These are phyloP conservation scores for Annulohypoxylon truncatum DNA, from an alignment of 2,329 filamentous ascomycete species.

Conservation along the genomic window DNA sequence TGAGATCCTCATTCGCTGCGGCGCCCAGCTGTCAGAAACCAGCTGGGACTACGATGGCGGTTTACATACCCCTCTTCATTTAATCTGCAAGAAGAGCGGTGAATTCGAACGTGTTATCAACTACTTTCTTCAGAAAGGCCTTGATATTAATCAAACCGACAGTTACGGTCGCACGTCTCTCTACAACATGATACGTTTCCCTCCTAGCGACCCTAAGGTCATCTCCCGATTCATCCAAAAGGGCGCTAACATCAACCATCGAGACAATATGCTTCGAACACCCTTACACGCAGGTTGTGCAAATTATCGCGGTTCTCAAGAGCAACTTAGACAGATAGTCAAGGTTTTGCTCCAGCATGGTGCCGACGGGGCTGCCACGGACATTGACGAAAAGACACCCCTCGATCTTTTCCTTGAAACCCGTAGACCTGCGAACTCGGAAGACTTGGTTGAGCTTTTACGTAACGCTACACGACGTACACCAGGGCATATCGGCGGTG, in stretches of 20 bases:
- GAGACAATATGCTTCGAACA: neutral
- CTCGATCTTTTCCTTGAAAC: neutral
- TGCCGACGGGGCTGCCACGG: neutral
- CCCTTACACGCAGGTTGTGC: neutral
- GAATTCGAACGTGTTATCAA: neutral
- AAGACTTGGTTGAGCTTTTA: neutral
- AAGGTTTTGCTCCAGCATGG: neutral
- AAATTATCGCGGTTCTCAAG: neutral
- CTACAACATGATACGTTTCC: neutral
- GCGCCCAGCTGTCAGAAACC: neutral
- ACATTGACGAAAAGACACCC: neutral
- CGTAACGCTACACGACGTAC: neutral
- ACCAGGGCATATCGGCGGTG: neutral
- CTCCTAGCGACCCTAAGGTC: neutral
- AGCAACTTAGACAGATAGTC: neutral
- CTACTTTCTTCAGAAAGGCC: constrained; percentile 8
- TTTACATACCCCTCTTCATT: constrained; percentile 1
- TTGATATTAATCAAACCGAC: constrained; percentile 10
- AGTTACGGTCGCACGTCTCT: constrained; percentile 1
- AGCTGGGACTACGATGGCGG: neutral
- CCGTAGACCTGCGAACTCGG: neutral
- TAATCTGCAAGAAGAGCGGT: neutral
- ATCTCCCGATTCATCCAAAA: constrained; percentile 4
- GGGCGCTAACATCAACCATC: neutral
- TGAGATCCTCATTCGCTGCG: neutral